Conservation (phyloP, 371 early-diverging fungal genomes). For the Apophysomyces variabilis region DNA sequence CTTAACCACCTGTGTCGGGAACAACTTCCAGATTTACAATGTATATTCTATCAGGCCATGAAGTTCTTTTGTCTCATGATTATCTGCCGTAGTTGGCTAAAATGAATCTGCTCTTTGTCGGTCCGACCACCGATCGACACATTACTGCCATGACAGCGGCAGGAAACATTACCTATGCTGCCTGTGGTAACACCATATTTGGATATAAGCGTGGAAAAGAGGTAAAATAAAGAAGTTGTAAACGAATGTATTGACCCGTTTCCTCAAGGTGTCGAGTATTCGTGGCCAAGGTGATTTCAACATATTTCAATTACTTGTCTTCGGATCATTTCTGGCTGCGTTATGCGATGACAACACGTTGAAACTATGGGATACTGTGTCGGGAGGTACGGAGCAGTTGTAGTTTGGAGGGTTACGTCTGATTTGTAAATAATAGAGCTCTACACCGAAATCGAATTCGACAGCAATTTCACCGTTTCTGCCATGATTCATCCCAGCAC, state of each 20-base stretch:
- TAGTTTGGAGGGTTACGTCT: neutral
- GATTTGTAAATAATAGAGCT: slow-evolving; percentile 52
- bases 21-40: slow-evolving; percentile 88
- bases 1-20: slow-evolving; percentile 84
- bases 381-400: slow-evolving; percentile 56
- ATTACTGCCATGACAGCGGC: slow-evolving; percentile 79
- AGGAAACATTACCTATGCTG: slow-evolving; percentile 77
- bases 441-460: slow-evolving; percentile 81
- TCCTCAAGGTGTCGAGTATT: slow-evolving; percentile 35
- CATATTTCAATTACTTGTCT: slow-evolving; percentile 59
- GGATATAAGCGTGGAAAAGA: slow-evolving; percentile 80
- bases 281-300: slow-evolving; percentile 34
- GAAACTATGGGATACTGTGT: slow-evolving; percentile 75
- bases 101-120: slow-evolving; percentile 57
- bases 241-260: neutral
- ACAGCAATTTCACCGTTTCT: slow-evolving; percentile 72
- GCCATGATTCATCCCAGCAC: slow-evolving; percentile 91
- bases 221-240: slow-evolving; percentile 28
- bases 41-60: slow-evolving; percentile 29
- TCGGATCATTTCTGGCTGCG: slow-evolving; percentile 82
- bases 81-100: slow-evolving; percentile 31
- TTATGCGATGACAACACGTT: slow-evolving; percentile 81
- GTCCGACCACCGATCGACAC: slow-evolving; percentile 69
- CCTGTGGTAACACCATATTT: slow-evolving; percentile 66
- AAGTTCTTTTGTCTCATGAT: neutral